A percentile compares a stretch with the other conserved stretches of the same genome.
These are phyloP conservation scores for Trichoderma koningiopsis DNA, from an alignment of 2,329 filamentous ascomycete species.

Conservation along the genomic window DNA sequence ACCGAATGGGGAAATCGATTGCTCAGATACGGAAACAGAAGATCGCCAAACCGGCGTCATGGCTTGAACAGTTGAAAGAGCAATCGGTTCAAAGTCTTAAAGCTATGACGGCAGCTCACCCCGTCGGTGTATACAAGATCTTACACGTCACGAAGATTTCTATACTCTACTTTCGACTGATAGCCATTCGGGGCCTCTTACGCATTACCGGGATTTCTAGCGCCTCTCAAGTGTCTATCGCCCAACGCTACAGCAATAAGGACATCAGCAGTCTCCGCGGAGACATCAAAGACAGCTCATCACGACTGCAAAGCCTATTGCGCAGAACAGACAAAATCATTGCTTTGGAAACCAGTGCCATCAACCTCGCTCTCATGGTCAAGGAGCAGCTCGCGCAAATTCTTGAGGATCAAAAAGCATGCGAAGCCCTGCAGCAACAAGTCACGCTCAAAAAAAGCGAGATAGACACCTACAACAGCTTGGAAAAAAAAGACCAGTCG, in stretches of 20 bases:
- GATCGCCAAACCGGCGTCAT: slow-evolving; percentile 1
- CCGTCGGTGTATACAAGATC: not conserved
- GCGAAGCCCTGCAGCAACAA: slow-evolving; percentile 22
- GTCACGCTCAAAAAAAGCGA: slow-evolving; percentile 21
- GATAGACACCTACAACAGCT: not conserved
- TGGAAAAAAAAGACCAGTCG: slow-evolving; percentile 5
- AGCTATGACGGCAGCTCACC: not conserved
- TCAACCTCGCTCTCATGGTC: not conserved
- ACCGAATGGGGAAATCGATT: not conserved
- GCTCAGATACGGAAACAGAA: slow-evolving; percentile 8
- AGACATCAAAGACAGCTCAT: slow-evolving; percentile 10
- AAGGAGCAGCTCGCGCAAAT: slow-evolving; percentile 10
- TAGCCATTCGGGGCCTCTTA: not conserved
- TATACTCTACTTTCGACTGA: slow-evolving; percentile 11
- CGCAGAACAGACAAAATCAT: slow-evolving; percentile 15
- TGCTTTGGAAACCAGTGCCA: not conserved
- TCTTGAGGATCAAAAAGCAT: not conserved
- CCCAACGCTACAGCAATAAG: not conserved
- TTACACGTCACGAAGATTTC: not conserved
- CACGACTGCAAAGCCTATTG: not conserved
- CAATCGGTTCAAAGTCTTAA: slow-evolving; percentile 11
- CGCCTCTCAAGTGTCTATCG: not conserved
- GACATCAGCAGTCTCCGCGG: slow-evolving; percentile 10
- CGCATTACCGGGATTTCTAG: not conserved
- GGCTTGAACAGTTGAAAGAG: slow-evolving; percentile 13